These are phyloP conservation scores for Populus pruinosa DNA, from an alignment of 345 rosid species.

Conservation along the genomic window DNA sequence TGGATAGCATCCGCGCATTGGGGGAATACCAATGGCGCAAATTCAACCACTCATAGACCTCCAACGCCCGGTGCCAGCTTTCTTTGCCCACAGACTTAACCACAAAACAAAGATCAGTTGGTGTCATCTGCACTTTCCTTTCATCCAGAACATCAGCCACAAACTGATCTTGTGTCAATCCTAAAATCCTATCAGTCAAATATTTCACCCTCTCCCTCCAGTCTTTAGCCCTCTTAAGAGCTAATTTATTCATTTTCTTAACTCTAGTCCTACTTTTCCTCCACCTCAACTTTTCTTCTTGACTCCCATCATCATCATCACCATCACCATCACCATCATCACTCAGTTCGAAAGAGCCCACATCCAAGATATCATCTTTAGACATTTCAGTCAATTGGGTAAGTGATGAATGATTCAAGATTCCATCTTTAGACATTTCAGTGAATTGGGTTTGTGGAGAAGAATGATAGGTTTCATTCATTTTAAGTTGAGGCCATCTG, in stretches of 20 bases:
- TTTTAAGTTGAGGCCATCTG: conserved; percentile 87
- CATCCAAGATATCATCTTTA: conserved; percentile 3
- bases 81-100: conserved; percentile 79
- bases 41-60: conserved; percentile 95
- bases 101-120: conserved; percentile 78
- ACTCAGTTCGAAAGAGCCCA: conserved; percentile 17
- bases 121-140: conserved; percentile 77
- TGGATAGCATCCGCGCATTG: conserved; percentile 76
- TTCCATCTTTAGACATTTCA: conserved; percentile 20
- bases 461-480: conserved; percentile 39
- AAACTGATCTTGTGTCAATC: conserved; percentile 50
- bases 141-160: conserved; percentile 82
- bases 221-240: conserved; percentile 76
- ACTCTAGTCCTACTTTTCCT: conserved; percentile 51
- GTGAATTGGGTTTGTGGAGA: conserved; percentile 34
- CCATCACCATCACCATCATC: neutral
- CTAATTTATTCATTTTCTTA: conserved; percentile 82
- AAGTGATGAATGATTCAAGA: conserved; percentile 4
- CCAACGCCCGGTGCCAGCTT: conserved; percentile 90
- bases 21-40: conserved; percentile 80
- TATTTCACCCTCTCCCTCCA: conserved; percentile 83
- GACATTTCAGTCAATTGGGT: conserved; percentile 19
- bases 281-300: conserved; percentile 39
- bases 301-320: neutral
- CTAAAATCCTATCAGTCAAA: conserved; percentile 61